Evolutionary conservation across 1,284 basidiomycete species (phyloP), one percentile per base, ranked within the genome.

Genomic region (Schizopora paradoxa): DNA sequence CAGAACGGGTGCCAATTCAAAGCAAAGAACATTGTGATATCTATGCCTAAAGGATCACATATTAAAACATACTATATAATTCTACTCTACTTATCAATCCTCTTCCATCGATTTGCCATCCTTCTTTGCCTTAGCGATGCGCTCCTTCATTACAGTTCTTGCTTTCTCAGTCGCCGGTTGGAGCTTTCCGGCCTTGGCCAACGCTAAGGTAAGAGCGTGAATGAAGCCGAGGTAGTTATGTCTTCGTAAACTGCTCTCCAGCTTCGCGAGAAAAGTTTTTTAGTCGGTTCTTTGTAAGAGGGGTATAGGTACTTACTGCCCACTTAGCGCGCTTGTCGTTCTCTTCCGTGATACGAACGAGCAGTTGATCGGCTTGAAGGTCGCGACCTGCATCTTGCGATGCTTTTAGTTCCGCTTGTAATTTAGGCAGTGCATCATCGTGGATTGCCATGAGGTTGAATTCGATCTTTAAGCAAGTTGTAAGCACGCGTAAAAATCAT

Each of bases 361-460:
- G 59, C 25, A 86, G 55, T 41, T 82, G 77, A 13, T 70, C 69
- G 41, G 73, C 70, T 56, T 70, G 64, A 26, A 66, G 54, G 18
- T 67, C 66, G 28, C 72, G 65, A 6, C 74, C 73, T 43, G 73
- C 52, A 13, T 64, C 66, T 61, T 69, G 81, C 55, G 59, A 65
- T 53, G 55, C 58, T 42, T 68, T 63, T 21, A 91, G 62, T 49
- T 82, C 76, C 19, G 68, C 61, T 59, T 82, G 73, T 21, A 93
- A 70, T 5, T 64, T 59, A 14, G 86, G 85, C 14, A 92, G 58
- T 14, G 87, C 85, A 58, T 91, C 88, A 44, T 86, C 80, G 48
- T 85, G 80, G 32, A 96, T 69, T 5, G 89, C 89, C 39, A 94
- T 77, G 29, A 96, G 76, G 64, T 87, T 93, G 72, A 96, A 96